Evolutionary conservation across 371 early-diverging fungal species (phyloP).

Genomic region (Rhizopus stolonifer): DNA sequence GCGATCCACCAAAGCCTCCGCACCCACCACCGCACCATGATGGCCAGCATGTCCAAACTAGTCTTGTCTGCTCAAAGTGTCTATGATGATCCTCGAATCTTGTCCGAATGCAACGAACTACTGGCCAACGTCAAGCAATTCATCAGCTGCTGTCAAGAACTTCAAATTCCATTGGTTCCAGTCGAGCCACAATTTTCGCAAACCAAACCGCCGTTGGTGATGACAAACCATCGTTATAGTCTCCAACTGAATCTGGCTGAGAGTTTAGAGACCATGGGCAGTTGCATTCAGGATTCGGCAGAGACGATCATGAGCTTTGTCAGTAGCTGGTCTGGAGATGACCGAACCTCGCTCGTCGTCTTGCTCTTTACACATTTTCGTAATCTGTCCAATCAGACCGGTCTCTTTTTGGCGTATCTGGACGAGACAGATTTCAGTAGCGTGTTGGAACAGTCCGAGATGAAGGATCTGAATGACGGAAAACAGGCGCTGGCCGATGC

Average conservation of each 20-base stretch:
- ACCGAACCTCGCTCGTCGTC: conserved; percentile 22
- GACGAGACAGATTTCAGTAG: conserved; percentile 27
- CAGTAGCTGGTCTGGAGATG: neutral
- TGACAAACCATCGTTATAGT: conserved; percentile 10
- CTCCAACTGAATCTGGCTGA: conserved; percentile 21
- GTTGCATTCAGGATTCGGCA: conserved; percentile 27
- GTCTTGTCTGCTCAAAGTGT: conserved; percentile 53
- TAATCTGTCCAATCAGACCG: conserved; percentile 36
- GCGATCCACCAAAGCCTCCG: conserved; percentile 62
- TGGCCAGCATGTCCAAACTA: conserved; percentile 76
- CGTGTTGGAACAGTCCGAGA: conserved; percentile 9
- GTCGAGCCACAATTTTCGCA: conserved; percentile 18
- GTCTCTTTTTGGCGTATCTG: conserved; percentile 29
- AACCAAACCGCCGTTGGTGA: neutral
- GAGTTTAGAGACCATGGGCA: conserved; percentile 24
- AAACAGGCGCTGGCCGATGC: conserved; percentile 53
- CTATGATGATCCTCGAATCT: conserved; percentile 56
- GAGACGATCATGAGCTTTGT: conserved; percentile 29
- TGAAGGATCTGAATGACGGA: conserved; percentile 4
- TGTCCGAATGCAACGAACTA: conserved; percentile 29
- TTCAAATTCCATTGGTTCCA: conserved; percentile 17
- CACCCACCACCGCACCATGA: conserved; percentile 73
- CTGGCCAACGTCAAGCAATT: conserved; percentile 28
- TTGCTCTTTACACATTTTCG: conserved; percentile 53
- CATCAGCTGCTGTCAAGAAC: conserved; percentile 30